Percentiles rank a stretch among this genome's conserved stretches.
phyloP scores from a whole-genome alignment of 139 green algal genomes.

The Desmodesmus armatus region DNA sequence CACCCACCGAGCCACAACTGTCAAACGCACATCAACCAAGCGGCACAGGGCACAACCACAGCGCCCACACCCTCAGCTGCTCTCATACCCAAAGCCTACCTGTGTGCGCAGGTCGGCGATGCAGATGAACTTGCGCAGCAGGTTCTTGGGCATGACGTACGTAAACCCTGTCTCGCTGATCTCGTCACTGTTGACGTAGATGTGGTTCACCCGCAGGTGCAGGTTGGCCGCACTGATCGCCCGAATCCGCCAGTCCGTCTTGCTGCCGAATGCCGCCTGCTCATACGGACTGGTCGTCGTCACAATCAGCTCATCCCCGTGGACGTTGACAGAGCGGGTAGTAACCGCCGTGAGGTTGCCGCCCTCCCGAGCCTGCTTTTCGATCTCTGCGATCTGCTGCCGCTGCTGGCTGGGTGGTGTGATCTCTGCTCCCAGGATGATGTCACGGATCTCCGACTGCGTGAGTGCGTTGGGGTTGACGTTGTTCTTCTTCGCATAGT shows the following conservation, averaged over 20 bases:
- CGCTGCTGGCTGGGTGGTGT: conserved; percentile 95
- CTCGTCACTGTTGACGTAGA: conserved; percentile 99
- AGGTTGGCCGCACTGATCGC: conserved; percentile 98
- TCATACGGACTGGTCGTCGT: conserved; percentile 98
- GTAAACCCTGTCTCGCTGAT: conserved; percentile 96
- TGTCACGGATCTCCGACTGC: conserved; percentile 96
- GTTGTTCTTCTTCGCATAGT: conserved; percentile 99
- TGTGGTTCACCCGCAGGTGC: conserved; percentile 99
- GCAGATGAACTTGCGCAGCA: conserved; percentile 99
- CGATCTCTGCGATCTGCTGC: conserved; percentile 99
- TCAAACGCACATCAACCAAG: no score
- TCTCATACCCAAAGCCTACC: no score
- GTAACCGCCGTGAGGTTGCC: conserved; percentile 94
- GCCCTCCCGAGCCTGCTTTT: conserved; percentile 94
- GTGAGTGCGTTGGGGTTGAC: conserved; percentile 97
- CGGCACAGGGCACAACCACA: no score
- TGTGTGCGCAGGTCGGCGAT: conserved; percentile 98
- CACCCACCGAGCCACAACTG: no score
- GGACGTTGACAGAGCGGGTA: conserved; percentile 96
- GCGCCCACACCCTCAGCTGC: no score
- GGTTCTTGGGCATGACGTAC: conserved; percentile 99
- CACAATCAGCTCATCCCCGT: conserved; percentile 98
- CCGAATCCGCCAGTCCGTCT: conserved; percentile 99
- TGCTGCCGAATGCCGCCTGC: conserved; percentile 92
- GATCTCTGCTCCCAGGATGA: conserved; percentile 99